Base-by-base conservation (phyloP, 2,329 filamentous ascomycete species). In the Paraphaeosphaeria sporulosa region DNA sequence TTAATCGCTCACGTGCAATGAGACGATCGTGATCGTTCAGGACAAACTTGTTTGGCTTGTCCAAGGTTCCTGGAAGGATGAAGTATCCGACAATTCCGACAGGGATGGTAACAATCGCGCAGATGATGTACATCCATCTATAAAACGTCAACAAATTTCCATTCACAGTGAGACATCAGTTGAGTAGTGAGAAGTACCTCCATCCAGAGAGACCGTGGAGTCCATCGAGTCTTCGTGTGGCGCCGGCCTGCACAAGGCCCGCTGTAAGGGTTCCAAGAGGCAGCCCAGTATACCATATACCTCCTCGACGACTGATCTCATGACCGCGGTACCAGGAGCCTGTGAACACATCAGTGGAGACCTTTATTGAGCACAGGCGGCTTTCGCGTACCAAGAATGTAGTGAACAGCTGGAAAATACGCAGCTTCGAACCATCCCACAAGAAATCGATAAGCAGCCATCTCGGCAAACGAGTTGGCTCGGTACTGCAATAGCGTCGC, bases 401-500 rank as follows among this genome's bases (percentile, higher is more conserved):
- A 72, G 40, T 72, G 69, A 10, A 71, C 66, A 2, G 74, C 78
- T 0, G 78, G 78, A 43, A 78, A 80, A 63, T 78, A 80, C 1
- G 76, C 76, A 6, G 76, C 79, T 70, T 87, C 84, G 58, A 87
- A 86, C 69, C 81, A 81, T 0, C 84, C 84, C 3, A 87, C 82
- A 1, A 86, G 61, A 57, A 87, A 87, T 2, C 85, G 78, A 67
- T 85, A 85, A 0, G 82, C 82, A 48, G 81, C 81, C 9, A 86
- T 59, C 54, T 87, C 85, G 0, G 80, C 78, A 62, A 80, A 86
- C 1, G 79, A 76, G 2, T 78, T 74, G 0, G 81, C 81, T 5
- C 84, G 81, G 56, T 82, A 86, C 59, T 87, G 84, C 3, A 87
- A 73, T 9, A 88, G 76, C 0, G 85, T 88, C 60, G 87, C 85